Evolutionary conservation across 2,329 filamentous ascomycete genomes (phyloP).

Genomic region (Talaromyces sp.): DNA sequence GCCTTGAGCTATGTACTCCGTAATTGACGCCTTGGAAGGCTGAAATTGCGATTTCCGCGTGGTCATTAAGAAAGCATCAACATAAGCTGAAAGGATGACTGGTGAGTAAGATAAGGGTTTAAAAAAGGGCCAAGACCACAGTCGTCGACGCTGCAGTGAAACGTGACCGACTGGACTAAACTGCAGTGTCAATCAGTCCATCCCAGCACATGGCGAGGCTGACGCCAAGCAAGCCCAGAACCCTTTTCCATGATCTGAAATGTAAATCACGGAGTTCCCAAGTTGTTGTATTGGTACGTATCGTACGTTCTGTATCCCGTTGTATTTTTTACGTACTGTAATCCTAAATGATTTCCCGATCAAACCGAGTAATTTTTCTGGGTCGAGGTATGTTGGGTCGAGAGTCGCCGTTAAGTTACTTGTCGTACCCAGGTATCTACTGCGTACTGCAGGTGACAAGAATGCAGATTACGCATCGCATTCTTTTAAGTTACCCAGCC

Average conservation of each 20-base stretch:
- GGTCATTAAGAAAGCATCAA: background rate
- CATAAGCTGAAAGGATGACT: background rate
- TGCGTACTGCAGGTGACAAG: background rate
- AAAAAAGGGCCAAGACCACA: background rate
- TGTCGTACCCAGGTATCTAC: background rate
- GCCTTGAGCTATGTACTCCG: background rate
- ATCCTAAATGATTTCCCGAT: background rate
- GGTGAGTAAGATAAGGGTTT: background rate
- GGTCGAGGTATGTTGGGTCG: background rate
- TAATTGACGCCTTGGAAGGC: background rate
- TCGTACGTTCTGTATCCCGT: background rate
- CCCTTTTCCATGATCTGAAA: background rate
- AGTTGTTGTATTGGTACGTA: background rate
- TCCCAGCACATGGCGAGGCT: constrained; percentile 8
- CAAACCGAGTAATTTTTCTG: background rate
- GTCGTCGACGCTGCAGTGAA: background rate
- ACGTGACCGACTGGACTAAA: background rate
- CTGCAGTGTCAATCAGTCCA: background rate
- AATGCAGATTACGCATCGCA: background rate
- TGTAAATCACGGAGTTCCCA: background rate
- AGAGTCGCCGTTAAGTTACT: background rate
- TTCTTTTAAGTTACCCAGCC: background rate
- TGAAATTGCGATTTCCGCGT: background rate
- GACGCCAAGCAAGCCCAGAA: constrained; percentile 6
- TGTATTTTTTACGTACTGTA: background rate